Percentiles rank a stretch among this genome's conserved stretches.
Evolutionary conservation across 2,329 filamentous ascomycete genomes (phyloP).

Genomic region (Cladophialophora yegresii): DNA sequence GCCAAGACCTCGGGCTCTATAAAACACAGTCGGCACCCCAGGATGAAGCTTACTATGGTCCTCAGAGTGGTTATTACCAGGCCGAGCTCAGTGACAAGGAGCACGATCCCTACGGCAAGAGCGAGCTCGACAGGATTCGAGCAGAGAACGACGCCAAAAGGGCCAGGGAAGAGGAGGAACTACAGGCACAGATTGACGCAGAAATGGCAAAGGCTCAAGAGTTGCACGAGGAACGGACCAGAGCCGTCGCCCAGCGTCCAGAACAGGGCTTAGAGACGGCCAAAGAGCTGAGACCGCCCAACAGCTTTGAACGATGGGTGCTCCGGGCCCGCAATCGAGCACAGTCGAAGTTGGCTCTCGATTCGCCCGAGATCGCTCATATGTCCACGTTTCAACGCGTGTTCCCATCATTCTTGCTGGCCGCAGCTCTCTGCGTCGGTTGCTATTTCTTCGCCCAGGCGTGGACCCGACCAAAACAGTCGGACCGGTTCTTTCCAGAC

Average conservation of each 20-base stretch:
- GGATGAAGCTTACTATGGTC: slow-evolving; percentile 19
- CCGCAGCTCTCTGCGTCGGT: slow-evolving; percentile 44
- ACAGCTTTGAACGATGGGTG: slow-evolving; percentile 36
- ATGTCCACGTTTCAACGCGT: slow-evolving; percentile 45
- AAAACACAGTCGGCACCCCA: slow-evolving; percentile 17
- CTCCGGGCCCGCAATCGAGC: slow-evolving; percentile 32
- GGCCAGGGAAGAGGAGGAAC: slow-evolving; percentile 49
- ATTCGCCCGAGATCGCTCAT: slow-evolving; percentile 33
- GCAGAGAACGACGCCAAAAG: slow-evolving; percentile 46
- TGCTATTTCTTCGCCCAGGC: slow-evolving; percentile 50
- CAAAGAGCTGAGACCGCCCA: slow-evolving; percentile 34
- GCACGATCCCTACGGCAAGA: slow-evolving; percentile 48
- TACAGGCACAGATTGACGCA: slow-evolving; percentile 56
- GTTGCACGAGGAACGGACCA: slow-evolving; percentile 41
- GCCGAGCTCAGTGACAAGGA: slow-evolving; percentile 45
- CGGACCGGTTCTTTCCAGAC: slow-evolving; percentile 54
- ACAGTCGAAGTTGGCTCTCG: slow-evolving; percentile 30
- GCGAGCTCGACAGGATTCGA: slow-evolving; percentile 46
- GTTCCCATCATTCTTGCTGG: slow-evolving; percentile 48
- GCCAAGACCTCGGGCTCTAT: slow-evolving; percentile 45
- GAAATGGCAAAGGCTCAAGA: slow-evolving; percentile 51
- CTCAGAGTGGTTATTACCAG: slow-evolving; percentile 48
- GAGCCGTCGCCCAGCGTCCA: slow-evolving; percentile 29
- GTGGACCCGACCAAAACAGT: slow-evolving; percentile 52
- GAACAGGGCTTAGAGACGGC: slow-evolving; percentile 35